A percentile compares a stretch with the other conserved stretches of the same genome.
phyloP scores from a whole-genome alignment of 371 early-diverging fungal genomes.

The Mortierella sp. region DNA sequence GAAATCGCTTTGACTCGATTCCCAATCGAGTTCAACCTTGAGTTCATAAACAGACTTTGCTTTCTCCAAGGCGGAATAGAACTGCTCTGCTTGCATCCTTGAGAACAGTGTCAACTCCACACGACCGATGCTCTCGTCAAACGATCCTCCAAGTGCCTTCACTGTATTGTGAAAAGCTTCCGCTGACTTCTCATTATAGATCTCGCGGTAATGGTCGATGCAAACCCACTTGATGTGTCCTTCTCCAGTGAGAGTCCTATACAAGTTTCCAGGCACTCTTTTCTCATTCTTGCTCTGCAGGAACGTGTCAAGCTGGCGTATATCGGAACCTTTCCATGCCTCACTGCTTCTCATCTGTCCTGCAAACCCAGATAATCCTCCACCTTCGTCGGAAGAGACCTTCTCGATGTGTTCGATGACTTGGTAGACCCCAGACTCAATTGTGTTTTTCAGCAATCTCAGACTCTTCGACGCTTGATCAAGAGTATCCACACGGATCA shows the following conservation, averaged over 20 bases:
- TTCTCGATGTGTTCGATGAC: too few species aligned
- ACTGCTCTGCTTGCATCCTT: not conserved
- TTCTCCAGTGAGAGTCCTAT: slow-evolving; percentile 7
- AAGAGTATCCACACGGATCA: not conserved
- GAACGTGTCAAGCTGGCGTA: slow-evolving; percentile 10
- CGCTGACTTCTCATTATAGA: too few species aligned
- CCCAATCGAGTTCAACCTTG: slow-evolving; percentile 11
- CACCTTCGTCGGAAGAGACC: too few species aligned
- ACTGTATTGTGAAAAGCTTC: too few species aligned
- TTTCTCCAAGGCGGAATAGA: slow-evolving; percentile 16
- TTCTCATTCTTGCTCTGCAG: slow-evolving; percentile 8
- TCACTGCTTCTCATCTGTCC: not conserved
- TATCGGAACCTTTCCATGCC: slow-evolving; percentile 15
- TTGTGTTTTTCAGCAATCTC: not conserved
- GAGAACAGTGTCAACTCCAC: too few species aligned
- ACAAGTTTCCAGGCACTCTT: slow-evolving; percentile 11
- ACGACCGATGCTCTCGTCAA: too few species aligned
- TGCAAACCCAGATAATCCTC: not conserved
- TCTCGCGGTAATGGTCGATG: slow-evolving; percentile 17
- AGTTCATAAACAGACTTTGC: slow-evolving; percentile 20
- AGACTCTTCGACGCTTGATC: not conserved
- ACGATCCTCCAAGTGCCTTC: not conserved
- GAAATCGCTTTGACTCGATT: not conserved
- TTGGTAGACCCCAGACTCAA: not conserved
- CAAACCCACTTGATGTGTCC: slow-evolving; percentile 30